Evolutionary conservation across 352 stramenopile genomes (phyloP), one percentile per base, ranked within the genome.

Genomic region (Pythium rishiriense): DNA sequence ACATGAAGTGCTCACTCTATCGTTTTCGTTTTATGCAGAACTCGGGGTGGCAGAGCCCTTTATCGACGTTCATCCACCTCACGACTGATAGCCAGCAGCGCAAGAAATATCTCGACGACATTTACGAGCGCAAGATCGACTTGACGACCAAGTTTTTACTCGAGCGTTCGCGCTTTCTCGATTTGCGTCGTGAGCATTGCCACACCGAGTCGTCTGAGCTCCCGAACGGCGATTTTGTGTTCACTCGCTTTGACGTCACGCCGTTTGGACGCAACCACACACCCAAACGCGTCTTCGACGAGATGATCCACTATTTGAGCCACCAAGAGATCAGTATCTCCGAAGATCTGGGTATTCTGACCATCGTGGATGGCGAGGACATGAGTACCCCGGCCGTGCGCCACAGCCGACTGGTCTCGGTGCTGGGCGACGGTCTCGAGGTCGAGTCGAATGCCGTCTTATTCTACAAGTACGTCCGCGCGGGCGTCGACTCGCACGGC

Each of bases 251-350:
- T 31, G 63, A 69, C 25, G 55, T 69, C 21, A 69, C 63, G 31
- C 50, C 51, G 2, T 67, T 71, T 45, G 50, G 50, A 10, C 22
- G 52, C 0, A 22, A 5, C 3, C 15, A 47, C 46, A 46, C 33
- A 0, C 12, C 52, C 17, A 55, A 56, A 15, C 57, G 51, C 17
- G 57, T 71, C 4, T 66, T 54, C 39, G 64, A 70, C 24, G 64
- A 62, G 24, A 33, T 62, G 42, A 33, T 55, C 19, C 50, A 65
- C 0, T 66, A 57, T 43, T n/a, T 66, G 25, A 48, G 42, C 57
- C 37, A 70, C 57, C 41, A 62, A 11, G 64, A 70, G 50, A 70
- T 70, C 57, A 70, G 58, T 11, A 52, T 70, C 15, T 70, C 64
- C 1, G 64, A 70, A 33, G 37, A 43, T n/a, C 64, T 70, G 2